Evolutionary conservation across 805 yeast species (phyloP).

Genomic region (Kuraishia hungarica): DNA sequence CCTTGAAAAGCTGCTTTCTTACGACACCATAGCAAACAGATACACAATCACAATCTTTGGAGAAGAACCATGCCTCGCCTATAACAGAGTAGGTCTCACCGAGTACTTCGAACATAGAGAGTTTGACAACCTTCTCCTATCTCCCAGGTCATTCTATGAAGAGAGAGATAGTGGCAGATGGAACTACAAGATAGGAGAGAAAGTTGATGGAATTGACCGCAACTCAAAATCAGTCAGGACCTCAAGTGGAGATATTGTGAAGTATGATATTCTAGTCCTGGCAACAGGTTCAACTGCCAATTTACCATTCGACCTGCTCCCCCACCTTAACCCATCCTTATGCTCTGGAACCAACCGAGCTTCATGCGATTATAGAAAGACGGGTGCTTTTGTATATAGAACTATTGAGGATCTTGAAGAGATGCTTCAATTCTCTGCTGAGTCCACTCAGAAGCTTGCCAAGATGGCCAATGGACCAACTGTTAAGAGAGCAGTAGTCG

Average conservation of each 20-base stretch:
- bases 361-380: slow-evolving; percentile 11
- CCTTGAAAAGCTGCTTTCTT: slow-evolving; percentile 22
- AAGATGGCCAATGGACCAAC: background rate
- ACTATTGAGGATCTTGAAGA: slow-evolving; percentile 24
- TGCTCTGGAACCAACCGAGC: slow-evolving; percentile 6
- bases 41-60: slow-evolving; percentile 22
- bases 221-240: slow-evolving; percentile 9
- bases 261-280: slow-evolving; percentile 20
- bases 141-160: slow-evolving; percentile 18
- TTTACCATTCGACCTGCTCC: slow-evolving; percentile 16
- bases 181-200: slow-evolving; percentile 16
- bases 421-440: slow-evolving; percentile 17
- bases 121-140: slow-evolving; percentile 16
- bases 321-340: slow-evolving; percentile 7
- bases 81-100: slow-evolving; percentile 27
- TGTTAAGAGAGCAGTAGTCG: slow-evolving; percentile 19
- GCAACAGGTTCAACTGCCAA: slow-evolving; percentile 25
- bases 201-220: slow-evolving; percentile 12
- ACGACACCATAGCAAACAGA: slow-evolving; percentile 20
- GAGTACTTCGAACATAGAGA: slow-evolving; percentile 20
- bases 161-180: slow-evolving; percentile 13
- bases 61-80: slow-evolving; percentile 27
- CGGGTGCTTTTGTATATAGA: slow-evolving; percentile 26
- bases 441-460: slow-evolving; percentile 1
- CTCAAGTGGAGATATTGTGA: slow-evolving; percentile 7